Evolutionary conservation across 148 eudicot species (phyloP).

Genomic region (Fallopia convolvulus): DNA sequence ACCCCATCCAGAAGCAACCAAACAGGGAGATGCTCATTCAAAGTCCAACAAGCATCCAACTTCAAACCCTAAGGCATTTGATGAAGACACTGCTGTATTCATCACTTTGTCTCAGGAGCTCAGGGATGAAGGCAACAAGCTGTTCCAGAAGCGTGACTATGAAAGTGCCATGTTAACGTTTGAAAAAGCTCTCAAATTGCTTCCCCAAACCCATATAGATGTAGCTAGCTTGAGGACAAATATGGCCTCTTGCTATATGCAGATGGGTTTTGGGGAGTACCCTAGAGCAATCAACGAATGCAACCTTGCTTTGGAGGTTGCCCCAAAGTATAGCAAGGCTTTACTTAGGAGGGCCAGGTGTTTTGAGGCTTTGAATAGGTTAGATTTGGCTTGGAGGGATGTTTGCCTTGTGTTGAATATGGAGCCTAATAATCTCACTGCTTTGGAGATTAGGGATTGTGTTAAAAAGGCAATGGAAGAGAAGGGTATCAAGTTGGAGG

Average conservation of each 20-base stretch:
- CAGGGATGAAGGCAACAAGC: slow-evolving; percentile 77
- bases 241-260: slow-evolving; percentile 93
- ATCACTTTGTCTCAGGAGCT: slow-evolving; percentile 86
- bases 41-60: slow-evolving; percentile 22
- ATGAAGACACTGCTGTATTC: slow-evolving; percentile 93
- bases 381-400: slow-evolving; percentile 80
- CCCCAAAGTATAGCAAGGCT: slow-evolving; percentile 96
- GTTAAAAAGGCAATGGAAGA: slow-evolving; percentile 53
- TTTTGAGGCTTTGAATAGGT: slow-evolving; percentile 71
- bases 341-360: slow-evolving; percentile 86
- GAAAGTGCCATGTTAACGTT: slow-evolving; percentile 91
- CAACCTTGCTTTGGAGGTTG: slow-evolving; percentile 86
- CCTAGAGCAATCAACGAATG: slow-evolving; percentile 89
- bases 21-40: slow-evolving; percentile 5
- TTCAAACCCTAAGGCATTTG: slow-evolving; percentile 52
- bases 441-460: slow-evolving; percentile 60
- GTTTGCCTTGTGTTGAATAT: slow-evolving; percentile 67
- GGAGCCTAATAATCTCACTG: slow-evolving; percentile 78
- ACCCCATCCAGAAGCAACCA: slow-evolving; percentile 10
- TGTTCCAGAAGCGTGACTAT: slow-evolving; percentile 65
- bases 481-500: slow-evolving; percentile 58
- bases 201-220: slow-evolving; percentile 78
- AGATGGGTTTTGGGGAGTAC: slow-evolving; percentile 77
- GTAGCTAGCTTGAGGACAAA: slow-evolving; percentile 67
- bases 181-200: slow-evolving; percentile 86